Evolutionary conservation across 2,329 filamentous ascomycete species (phyloP), one percentile per base, ranked within the genome.

Genomic region (Botryosphaeria dothidea): DNA sequence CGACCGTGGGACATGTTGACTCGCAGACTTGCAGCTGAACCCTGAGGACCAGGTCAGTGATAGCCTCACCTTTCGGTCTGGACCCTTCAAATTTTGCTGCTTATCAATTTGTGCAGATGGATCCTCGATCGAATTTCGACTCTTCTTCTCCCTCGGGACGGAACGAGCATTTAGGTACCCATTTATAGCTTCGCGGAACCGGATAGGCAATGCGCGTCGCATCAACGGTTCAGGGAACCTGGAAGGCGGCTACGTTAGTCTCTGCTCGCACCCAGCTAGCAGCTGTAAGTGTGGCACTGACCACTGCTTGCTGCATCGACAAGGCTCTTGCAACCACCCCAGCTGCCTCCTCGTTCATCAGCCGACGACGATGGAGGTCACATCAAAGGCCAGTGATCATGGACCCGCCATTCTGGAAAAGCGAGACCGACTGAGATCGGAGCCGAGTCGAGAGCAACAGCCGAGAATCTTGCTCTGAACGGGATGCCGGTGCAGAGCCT

Each of bases 271-370:
- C 41, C 45, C 25, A 41, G 41, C 23, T 45, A 31, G 56, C n/a
- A 19, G 29, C 5, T 34, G 38, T 60, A 46, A 25, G 56, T n/a
- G 27, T 34, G 41, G 56, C 56, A 60, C 41, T 46, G 56, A 46
- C 56, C 56, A 60, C 38, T 46, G 56, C 56, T 46, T 60, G 41
- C 41, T 60, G 56, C 56, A 46, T 46, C 56, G 56, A 46, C 56
- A 60, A 21, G 56, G 23, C n/a, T 17, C 29, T 23, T 25, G 19
- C 38, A 4, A n/a, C 9, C n/a, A 34, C 13, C 41, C 56, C 36
- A 27, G 38, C 13, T 46, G 19, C 38, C 13, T 17, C 41, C n/a
- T n/a, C 31, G 56, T 23, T 60, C 43, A 15, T 60, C 38, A n/a
- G 56, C 41, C n/a, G 29, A 60, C 56, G 23, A 34, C 27, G n/a